Percentiles rank a stretch among this genome's conserved stretches.
phyloP scores from a whole-genome alignment of 2,329 filamentous ascomycete genomes.

The Hypoxylon sp. region DNA sequence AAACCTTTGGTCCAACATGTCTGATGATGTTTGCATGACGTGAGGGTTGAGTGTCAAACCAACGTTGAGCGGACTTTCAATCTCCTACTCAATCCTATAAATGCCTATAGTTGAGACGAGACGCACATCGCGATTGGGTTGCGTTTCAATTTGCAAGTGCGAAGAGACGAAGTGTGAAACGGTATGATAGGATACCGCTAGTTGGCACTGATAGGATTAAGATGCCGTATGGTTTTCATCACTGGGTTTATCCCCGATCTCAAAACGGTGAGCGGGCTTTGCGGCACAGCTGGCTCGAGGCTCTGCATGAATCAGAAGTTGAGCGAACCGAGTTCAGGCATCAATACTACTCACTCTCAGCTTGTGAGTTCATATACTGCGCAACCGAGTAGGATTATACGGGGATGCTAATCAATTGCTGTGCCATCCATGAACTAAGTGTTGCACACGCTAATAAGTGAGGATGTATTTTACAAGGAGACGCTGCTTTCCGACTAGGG shows the following conservation, averaged over 20 bases:
- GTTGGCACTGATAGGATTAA: slow-evolving; percentile 23
- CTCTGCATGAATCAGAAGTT: slow-evolving; percentile 36
- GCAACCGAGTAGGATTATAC: slow-evolving; percentile 38
- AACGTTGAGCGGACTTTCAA: neutral
- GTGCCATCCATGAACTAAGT: slow-evolving; percentile 19
- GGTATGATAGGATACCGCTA: slow-evolving; percentile 35
- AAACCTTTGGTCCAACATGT: slow-evolving; percentile 22
- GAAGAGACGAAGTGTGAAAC: neutral
- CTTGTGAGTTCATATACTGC: slow-evolving; percentile 21
- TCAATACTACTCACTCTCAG: slow-evolving; percentile 26
- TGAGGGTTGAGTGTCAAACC: slow-evolving; percentile 26
- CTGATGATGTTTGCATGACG: slow-evolving; percentile 40
- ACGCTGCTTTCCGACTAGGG: neutral
- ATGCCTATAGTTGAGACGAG: slow-evolving; percentile 21
- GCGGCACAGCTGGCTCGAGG: slow-evolving; percentile 22
- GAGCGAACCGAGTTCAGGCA: slow-evolving; percentile 34
- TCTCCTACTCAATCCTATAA: slow-evolving; percentile 26
- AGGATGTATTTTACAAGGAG: slow-evolving; percentile 18
- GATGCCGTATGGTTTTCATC: slow-evolving; percentile 14
- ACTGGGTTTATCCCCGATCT: slow-evolving; percentile 18
- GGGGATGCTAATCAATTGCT: slow-evolving; percentile 22
- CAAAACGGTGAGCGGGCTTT: slow-evolving; percentile 6
- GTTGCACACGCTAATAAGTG: slow-evolving; percentile 23
- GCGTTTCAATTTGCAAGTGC: slow-evolving; percentile 6
- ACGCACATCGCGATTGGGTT: slow-evolving; percentile 21